Evolutionary conservation across 2,329 filamentous ascomycete genomes (phyloP), one percentile per base, ranked within the genome.

Genomic region (Trichoderma harzianum): DNA sequence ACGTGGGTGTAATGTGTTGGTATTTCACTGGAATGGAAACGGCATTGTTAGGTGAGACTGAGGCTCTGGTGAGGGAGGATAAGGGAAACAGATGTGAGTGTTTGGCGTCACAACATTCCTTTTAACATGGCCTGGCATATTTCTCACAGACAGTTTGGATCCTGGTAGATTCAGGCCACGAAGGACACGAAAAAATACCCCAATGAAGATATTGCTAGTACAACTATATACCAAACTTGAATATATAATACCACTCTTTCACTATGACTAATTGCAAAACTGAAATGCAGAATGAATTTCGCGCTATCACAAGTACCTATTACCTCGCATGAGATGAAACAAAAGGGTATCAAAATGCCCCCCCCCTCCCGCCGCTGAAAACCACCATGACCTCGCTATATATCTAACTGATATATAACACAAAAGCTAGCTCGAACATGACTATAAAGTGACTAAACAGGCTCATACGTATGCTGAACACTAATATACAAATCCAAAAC

Each of bases 1-100:
- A 30, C 24, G 66, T 18, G 72, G 74, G 71, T 36, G 70, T 73
- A 74, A 72, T 58, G 67, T 73, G 72, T 71, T 73, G 73, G 74
- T 77, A 75, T 77, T 43, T 16, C 18, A 60, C 55, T 79, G 77
- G 78, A 79, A 78, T 78, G 77, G 61, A 66, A 53, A 73, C 73
- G 74, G 74, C 75, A 77, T 76, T 79, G 78, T 78, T 77, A 77
- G 73, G 75, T 74, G 75, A 77, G 74, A 77, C 73, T 76, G 77
- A 78, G 58, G 18, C 30, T 60, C 28, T 60, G 18, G 14, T 60
- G 28, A n/a, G 43, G 39, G 58, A n/a, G 43, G 39, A 32, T 7
- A 74, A 72, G 74, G 74, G 36, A 26, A 39, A 57, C 43, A 14
- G n/a, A 26, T 24, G 32, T 30, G 26, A 36, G 26, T 28, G 51